Evolutionary conservation across 78 protist species (phyloP), one percentile per base, ranked within the genome.

Genomic region (Abeoforma whisleri): DNA sequence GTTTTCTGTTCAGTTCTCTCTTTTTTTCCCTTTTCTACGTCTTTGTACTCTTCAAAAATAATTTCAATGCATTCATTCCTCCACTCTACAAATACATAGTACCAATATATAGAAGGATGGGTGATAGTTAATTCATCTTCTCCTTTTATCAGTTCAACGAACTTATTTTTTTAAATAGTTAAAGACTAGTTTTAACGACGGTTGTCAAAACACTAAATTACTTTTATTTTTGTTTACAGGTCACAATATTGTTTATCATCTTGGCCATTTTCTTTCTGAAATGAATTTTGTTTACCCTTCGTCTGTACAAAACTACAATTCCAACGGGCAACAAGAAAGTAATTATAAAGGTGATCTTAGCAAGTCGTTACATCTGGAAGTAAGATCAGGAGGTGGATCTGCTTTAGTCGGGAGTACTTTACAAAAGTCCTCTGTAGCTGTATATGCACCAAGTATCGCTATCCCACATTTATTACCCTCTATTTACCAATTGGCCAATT

Each of bases 221-320:
- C n/a, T n/a, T n/a, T n/a, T n/a, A n/a, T n/a, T n/a, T n/a, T n/a
- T n/a, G n/a, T n/a, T 81, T 5, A 57, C 30, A 19, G 86, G 76
- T 32, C 33, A 62, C 33, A 2, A n/a, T 2, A 76, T 37, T 2
- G 76, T 62, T 23, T 2, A 74, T 25, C 69, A 62, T 32, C 80
- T 82, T 23, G 86, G 73, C 8, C 70, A 82, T 22, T 23, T 40
- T 0, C 72, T 82, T 5, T 36, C 68, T 23, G 86, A 82, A 37
- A 82, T 82, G 33, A 22, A 33, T 57, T 82, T 82, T n/a, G 86
- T 82, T 37, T 57, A 82, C 23, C 86, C 86, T 31, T 40, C 76
- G 2, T 39, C 86, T 0, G 22, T 32, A 0, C 62, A 68, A 5
- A 31, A 33, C 37, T 38, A 62, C 2, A 30, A 2, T 0, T 12